A percentile compares a stretch with the other conserved stretches of the same genome.
phyloP scores from a whole-genome alignment of 2,329 filamentous ascomycete species.

The Alternaria alternata region DNA sequence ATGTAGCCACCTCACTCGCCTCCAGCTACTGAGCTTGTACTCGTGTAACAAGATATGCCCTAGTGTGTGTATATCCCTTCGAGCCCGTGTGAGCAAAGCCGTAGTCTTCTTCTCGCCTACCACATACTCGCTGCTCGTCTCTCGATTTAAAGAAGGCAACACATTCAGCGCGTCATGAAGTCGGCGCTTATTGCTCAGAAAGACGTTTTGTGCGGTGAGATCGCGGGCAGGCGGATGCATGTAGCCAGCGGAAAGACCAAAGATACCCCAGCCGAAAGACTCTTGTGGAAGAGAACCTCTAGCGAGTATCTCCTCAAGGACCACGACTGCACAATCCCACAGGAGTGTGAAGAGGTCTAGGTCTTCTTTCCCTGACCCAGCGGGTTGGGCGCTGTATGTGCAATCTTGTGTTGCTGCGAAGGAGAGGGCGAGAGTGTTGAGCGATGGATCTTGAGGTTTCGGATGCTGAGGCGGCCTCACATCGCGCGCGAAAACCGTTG shows the following conservation, averaged over 20 bases:
- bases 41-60: slow-evolving; percentile 27
- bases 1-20: slow-evolving; percentile 28
- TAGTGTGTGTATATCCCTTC: slow-evolving; percentile 26
- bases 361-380: slow-evolving; percentile 20
- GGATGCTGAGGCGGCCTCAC: background rate
- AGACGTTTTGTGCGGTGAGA: slow-evolving; percentile 5
- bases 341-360: slow-evolving; percentile 25
- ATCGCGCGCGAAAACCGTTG: slow-evolving; percentile 17
- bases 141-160: slow-evolving; percentile 17
- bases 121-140: slow-evolving; percentile 1
- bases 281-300: slow-evolving; percentile 19
- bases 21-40: slow-evolving; percentile 24
- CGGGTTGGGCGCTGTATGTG: slow-evolving; percentile 18
- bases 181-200: slow-evolving; percentile 20
- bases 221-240: slow-evolving; percentile 6
- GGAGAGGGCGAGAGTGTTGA: slow-evolving; percentile 18
- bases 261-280: slow-evolving; percentile 30
- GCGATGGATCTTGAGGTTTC: background rate
- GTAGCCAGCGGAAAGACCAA: slow-evolving; percentile 28
- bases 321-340: slow-evolving; percentile 18
- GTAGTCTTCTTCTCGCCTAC: slow-evolving; percentile 1
- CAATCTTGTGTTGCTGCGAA: slow-evolving; percentile 32
- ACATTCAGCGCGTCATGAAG: slow-evolving; percentile 19
- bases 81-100: slow-evolving; percentile 13
- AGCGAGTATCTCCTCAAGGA: slow-evolving; percentile 22